A percentile compares a stretch with the other conserved stretches of the same genome.
These are phyloP conservation scores for Fusarium heterosporum DNA, from an alignment of 2,329 filamentous ascomycete genomes.

Conservation along the genomic window DNA sequence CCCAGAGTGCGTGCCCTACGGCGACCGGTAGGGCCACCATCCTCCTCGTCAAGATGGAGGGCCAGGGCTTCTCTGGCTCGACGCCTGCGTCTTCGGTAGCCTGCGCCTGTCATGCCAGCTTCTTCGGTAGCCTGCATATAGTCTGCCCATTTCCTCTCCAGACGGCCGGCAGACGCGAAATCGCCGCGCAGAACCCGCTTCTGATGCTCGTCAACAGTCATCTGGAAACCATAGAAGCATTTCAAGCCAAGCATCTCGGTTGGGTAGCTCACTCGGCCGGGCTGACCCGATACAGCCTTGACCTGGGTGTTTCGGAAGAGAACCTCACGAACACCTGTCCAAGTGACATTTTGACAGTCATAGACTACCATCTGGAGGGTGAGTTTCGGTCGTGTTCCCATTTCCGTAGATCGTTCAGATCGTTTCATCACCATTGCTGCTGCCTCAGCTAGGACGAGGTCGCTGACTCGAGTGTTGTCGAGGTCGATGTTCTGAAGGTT, in stretches of 20 bases:
- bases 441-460: conserved; percentile 86
- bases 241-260: conserved; percentile 87
- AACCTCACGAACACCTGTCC: conserved; percentile 90
- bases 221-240: conserved; percentile 95
- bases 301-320: conserved; percentile 86
- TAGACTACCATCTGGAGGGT: conserved; percentile 85
- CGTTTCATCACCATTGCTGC: conserved; percentile 81
- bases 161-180: conserved; percentile 75
- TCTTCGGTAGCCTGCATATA: conserved; percentile 95
- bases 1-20: conserved; percentile 73
- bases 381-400: conserved; percentile 60
- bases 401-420: conserved; percentile 57
- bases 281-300: conserved; percentile 60
- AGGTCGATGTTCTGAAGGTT: conserved; percentile 79
- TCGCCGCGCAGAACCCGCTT: conserved; percentile 86
- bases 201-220: conserved; percentile 92
- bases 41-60: conserved; percentile 84
- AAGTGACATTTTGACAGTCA: conserved; percentile 92
- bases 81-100: conserved; percentile 76
- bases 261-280: conserved; percentile 67
- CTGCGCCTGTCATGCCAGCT: conserved; percentile 74
- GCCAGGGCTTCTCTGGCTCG: conserved; percentile 84
- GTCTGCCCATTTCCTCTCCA: conserved; percentile 92
- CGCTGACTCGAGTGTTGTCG: conserved; percentile 93
- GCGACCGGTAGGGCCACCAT: conserved; percentile 68